Evolutionary conservation across 1,284 basidiomycete species (phyloP).

Genomic region (Irpex sp.): DNA sequence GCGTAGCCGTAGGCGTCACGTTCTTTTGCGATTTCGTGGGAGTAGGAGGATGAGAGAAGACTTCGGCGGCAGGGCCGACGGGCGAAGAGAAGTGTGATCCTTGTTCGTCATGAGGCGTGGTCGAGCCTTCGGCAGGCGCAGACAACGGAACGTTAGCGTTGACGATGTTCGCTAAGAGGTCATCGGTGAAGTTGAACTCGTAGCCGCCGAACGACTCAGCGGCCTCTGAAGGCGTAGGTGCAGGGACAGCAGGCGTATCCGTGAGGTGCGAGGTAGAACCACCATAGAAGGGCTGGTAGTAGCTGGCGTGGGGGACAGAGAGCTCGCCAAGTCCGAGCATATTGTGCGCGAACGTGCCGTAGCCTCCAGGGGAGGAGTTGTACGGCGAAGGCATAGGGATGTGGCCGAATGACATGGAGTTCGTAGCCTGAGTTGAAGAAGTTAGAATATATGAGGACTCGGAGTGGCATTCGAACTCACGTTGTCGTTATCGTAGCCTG

Average conservation of each 20-base stretch:
- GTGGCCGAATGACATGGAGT: constrained; percentile 12
- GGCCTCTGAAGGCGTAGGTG: neutral
- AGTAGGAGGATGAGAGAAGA: neutral
- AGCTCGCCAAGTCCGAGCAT: constrained; percentile 7
- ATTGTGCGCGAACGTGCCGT: constrained; percentile 1
- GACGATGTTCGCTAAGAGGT: neutral
- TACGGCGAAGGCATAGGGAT: constrained; percentile 8
- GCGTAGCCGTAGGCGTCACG: neutral
- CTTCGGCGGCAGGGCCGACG: neutral
- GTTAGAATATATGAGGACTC: neutral
- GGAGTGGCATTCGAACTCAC: constrained; percentile 8
- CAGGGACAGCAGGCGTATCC: neutral
- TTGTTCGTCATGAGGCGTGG: neutral
- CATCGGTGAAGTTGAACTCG: neutral
- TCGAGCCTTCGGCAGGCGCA: neutral
- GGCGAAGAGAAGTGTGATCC: neutral
- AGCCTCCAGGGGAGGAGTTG: constrained; percentile 5
- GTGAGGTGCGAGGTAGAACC: neutral
- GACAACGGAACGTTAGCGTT: neutral
- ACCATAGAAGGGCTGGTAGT: neutral
- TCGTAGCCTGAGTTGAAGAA: constrained; percentile 8
- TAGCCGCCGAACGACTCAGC: neutral
- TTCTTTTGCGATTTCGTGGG: neutral
- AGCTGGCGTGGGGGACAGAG: neutral
- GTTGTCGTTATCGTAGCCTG: constrained; percentile 6